phyloP scores from a whole-genome alignment of 1,284 basidiomycete genomes.

The Melampsora occidentalis region DNA sequence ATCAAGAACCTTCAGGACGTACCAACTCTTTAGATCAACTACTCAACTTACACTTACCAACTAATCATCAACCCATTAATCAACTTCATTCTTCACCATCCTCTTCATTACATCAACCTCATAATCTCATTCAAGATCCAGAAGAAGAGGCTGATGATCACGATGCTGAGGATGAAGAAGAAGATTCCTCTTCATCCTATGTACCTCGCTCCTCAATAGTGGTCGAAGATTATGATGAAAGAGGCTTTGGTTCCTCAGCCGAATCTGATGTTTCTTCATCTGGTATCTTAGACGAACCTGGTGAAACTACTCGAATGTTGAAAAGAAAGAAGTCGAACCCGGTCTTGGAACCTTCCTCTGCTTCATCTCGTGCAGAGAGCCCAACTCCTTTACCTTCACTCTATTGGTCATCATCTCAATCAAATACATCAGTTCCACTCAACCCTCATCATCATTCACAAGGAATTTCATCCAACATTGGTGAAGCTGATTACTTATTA shows the following conservation, averaged over 20 bases:
- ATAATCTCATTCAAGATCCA: too few species aligned
- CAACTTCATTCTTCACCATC: too few species aligned
- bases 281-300: background rate
- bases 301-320: slow-evolving; percentile 13
- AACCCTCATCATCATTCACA: background rate
- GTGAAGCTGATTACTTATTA: slow-evolving; percentile 3
- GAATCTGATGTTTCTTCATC: slow-evolving; percentile 31
- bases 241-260: slow-evolving; percentile 21
- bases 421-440: slow-evolving; percentile 7
- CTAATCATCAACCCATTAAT: too few species aligned
- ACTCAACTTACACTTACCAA: too few species aligned
- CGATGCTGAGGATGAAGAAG: slow-evolving; percentile 8
- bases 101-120: too few species aligned
- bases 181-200: background rate
- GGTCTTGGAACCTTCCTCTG: background rate
- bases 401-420: background rate
- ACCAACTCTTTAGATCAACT: background rate
- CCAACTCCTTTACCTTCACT: background rate
- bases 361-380: background rate
- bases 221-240: slow-evolving; percentile 24
- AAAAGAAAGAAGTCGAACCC: slow-evolving; percentile 21
- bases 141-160: too few species aligned
- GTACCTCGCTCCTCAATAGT: slow-evolving; percentile 2
- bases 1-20: background rate
- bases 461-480: background rate